Percentiles rank a stretch among this genome's conserved stretches.
Conservation (phyloP, 345 rosid genomes). For the Arabis alpina region DNA sequence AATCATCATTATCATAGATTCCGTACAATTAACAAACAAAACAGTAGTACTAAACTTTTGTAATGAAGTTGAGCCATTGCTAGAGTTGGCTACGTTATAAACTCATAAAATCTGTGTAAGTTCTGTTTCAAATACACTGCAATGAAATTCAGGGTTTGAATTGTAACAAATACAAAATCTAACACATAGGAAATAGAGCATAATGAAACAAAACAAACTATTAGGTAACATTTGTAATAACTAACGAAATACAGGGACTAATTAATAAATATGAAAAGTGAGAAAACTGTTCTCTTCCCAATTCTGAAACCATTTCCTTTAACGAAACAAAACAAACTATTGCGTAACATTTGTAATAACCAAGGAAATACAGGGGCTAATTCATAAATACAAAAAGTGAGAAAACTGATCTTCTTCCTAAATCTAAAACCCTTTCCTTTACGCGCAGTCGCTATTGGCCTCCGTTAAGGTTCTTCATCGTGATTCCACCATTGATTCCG, state of each 20-base stretch:
- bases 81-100: too few species aligned
- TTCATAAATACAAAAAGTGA: slow-evolving; percentile 18
- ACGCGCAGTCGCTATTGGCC: slow-evolving; percentile 35
- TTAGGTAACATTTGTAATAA: background rate
- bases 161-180: background rate
- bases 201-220: background rate
- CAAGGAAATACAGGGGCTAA: background rate
- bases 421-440: slow-evolving; percentile 34
- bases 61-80: background rate
- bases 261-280: slow-evolving; percentile 17
- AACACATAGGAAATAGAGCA: background rate
- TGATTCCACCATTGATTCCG: slow-evolving; percentile 32
- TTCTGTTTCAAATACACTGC: background rate
- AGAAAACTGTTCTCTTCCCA: background rate
- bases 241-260: background rate
- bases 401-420: background rate
- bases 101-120: too few species aligned
- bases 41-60: background rate
- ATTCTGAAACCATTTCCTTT: slow-evolving; percentile 33
- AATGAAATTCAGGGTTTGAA: background rate
- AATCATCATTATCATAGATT: background rate
- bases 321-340: background rate
- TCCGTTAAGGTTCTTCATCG: slow-evolving; percentile 38
- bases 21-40: background rate
- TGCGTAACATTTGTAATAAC: background rate